Evolutionary conservation across 75 land plant genomes (phyloP).

Genomic region (Sequoiadendron giganteum): DNA sequence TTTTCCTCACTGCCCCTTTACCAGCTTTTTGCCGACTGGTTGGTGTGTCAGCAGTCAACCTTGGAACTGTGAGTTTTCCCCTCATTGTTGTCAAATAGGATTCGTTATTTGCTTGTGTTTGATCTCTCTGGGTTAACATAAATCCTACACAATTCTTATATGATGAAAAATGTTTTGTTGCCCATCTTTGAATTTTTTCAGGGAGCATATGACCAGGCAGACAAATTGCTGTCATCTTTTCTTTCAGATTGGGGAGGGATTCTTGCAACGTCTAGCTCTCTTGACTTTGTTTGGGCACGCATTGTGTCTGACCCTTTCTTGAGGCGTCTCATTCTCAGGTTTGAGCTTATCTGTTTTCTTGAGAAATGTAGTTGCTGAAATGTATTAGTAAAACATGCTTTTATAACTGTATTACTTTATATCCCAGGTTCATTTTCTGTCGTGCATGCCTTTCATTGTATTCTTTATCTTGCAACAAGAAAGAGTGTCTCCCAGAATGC

Average conservation of each 20-base stretch:
- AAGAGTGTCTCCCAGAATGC: slow-evolving; percentile 51
- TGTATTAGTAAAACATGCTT: not conserved
- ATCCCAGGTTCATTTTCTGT: slow-evolving; percentile 73
- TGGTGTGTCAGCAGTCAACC: slow-evolving; percentile 32
- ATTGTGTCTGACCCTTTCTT: slow-evolving; percentile 85
- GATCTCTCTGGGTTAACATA: not conserved
- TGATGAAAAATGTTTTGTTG: not conserved
- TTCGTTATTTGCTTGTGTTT: not conserved
- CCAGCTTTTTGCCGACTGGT: slow-evolving; percentile 81
- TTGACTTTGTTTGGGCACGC: slow-evolving; percentile 85
- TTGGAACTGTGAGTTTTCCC: slow-evolving; percentile 12
- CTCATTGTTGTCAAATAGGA: not conserved
- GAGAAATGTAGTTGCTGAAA: not conserved
- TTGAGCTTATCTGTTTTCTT: slow-evolving; percentile 3
- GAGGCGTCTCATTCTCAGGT: slow-evolving; percentile 82
- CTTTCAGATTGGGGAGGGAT: slow-evolving; percentile 73
- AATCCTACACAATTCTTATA: not conserved
- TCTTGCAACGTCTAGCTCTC: slow-evolving; percentile 53
- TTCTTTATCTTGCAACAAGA: slow-evolving; percentile 15
- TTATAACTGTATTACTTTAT: not conserved
- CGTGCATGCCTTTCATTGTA: slow-evolving; percentile 47
- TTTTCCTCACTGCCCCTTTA: slow-evolving; percentile 88
- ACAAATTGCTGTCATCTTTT: slow-evolving; percentile 62
- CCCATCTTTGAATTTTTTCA: slow-evolving; percentile 21
- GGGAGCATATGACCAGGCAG: slow-evolving; percentile 62